phyloP scores from a whole-genome alignment of 192 early-diverging fungal species.

The Umbelopsis ramanniana region DNA sequence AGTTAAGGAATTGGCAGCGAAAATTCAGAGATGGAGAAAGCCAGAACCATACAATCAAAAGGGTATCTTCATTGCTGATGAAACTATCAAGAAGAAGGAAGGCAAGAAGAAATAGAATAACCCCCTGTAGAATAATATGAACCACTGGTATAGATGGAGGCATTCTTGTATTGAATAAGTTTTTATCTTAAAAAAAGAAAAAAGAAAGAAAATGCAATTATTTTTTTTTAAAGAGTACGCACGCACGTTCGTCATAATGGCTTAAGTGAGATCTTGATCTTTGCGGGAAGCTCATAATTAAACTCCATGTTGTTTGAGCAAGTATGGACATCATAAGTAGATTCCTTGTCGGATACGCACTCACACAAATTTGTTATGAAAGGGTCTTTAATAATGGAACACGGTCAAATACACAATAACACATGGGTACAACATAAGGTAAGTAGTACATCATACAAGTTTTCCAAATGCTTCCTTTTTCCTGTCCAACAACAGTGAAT shows the following conservation, averaged over 20 bases:
- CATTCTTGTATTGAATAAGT: neutral
- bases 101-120: conserved; percentile 89
- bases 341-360: no score
- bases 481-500: conserved; percentile 34
- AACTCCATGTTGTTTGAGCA: no score
- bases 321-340: no score
- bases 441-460: conserved; percentile 1
- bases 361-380: no score
- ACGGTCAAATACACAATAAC: neutral
- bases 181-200: no score
- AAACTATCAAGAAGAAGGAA: conserved; percentile 98
- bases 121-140: conserved; percentile 12
- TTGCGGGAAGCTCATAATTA: no score
- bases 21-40: conserved; percentile 85
- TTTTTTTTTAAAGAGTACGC: no score
- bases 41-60: conserved; percentile 99
- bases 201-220: no score
- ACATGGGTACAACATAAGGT: neutral
- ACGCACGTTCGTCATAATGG: no score
- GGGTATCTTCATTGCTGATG: conserved; percentile 97
- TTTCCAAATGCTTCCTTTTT: conserved; percentile 28
- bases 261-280: no score
- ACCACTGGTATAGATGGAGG: neutral
- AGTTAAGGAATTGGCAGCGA: conserved; percentile 91
- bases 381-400: no score